Evolutionary conservation across 2,329 filamentous ascomycete species (phyloP), one percentile per base, ranked within the genome.

Genomic region (Botrytis medusae): DNA sequence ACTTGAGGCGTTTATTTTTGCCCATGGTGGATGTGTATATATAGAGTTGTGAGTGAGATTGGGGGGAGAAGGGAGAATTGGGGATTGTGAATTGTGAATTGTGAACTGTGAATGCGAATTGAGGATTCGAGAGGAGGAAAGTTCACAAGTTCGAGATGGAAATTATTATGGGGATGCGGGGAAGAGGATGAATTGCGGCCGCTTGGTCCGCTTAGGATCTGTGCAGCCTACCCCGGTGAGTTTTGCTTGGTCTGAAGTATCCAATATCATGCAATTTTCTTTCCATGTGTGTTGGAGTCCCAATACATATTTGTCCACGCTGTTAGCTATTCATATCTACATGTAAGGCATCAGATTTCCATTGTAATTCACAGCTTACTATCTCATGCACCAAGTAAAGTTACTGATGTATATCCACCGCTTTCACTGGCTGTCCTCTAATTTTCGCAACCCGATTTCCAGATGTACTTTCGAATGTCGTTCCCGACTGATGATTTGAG

Each of bases 401-500:
- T n/a, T 54, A 54, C 48, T 16, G 12, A 25, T n/a, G 12, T 16
- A 7, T n/a, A 25, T n/a, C n/a, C 25, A n/a, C 25, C 12, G 16
- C 22, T 54, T 54, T 54, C 25, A 7, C 9, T n/a, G 7, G 3
- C n/a, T 54, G 10, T 16, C 48, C 48, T 54, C 12, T 25, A 54
- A n/a, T 54, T 14, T 1, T 25, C 9, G 3, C 46, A 5, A 48
- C 0, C 10, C 10, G 0, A 54, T n/a, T 0, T 4, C 14, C 5
- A n/a, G 25, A 54, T n/a, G 12, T 16, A 1, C 6, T 54, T 51
- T 54, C 2, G 4, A 2, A 7, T 54, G 10, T 54, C 48, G 2
- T n/a, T 7, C 1, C 0, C 5, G 4, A 51, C 4, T 14, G 48
- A 14, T n/a, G 25, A 6, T 5, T 14, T n/a, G 10, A 51, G 10